A percentile compares a stretch with the other conserved stretches of the same genome.
Evolutionary conservation across 441 rosid genomes (phyloP).

Genomic region (Gossypium schwendimanii): DNA sequence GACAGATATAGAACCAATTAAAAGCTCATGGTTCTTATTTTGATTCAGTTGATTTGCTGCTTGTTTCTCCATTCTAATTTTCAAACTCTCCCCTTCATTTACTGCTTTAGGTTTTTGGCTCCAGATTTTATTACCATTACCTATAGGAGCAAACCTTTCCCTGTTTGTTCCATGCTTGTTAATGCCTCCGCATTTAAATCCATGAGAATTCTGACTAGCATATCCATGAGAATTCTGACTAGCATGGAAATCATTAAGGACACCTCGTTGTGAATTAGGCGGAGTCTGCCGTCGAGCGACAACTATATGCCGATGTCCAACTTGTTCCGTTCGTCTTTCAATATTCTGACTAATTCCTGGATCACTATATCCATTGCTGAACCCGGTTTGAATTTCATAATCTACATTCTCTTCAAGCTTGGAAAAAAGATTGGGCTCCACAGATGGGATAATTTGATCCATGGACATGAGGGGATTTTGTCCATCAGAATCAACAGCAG

Average conservation of each 20-base stretch:
- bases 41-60: conserved; percentile 37
- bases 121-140: conserved; percentile 59
- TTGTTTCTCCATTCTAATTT: conserved; percentile 36
- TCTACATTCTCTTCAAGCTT: conserved; percentile 31
- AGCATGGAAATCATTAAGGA: conserved; percentile 40
- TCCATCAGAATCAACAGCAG: conserved; percentile 35
- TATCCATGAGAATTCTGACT: conserved; percentile 29
- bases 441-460: conserved; percentile 29
- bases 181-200: conserved; percentile 36
- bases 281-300: conserved; percentile 33
- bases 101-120: conserved; percentile 54
- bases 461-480: conserved; percentile 30
- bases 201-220: conserved; percentile 29
- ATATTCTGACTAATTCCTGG: conserved; percentile 24
- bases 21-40: conserved; percentile 45
- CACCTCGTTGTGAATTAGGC: conserved; percentile 35
- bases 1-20: conserved; percentile 81
- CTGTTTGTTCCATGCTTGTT: conserved; percentile 50
- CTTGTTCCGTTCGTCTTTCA: conserved; percentile 28
- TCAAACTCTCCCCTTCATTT: conserved; percentile 28
- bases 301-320: conserved; percentile 28
- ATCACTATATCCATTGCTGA: conserved; percentile 31
- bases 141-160: conserved; percentile 33
- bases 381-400: conserved; percentile 33
- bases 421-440: conserved; percentile 32